Base-by-base conservation (phyloP, 2,329 filamentous ascomycete species). In the Fonsecaea pedrosoi region DNA sequence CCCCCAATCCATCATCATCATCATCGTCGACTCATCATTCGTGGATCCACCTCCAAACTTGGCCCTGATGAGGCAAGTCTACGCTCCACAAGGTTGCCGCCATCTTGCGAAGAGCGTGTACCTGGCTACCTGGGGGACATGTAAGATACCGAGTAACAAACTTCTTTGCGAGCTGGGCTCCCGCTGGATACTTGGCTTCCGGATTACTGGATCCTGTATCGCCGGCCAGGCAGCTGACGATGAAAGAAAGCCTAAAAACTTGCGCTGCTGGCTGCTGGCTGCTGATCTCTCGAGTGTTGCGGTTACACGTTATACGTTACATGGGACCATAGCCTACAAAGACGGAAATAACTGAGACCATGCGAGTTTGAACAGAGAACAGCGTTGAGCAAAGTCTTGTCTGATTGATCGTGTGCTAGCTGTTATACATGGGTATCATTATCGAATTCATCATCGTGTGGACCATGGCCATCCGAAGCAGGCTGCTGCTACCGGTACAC, bases 381-480 rank as follows among this genome's bases (percentile, higher is more conserved):
- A 25, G 25, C 25, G 25, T 25, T 25, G 25, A 25, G 25, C 25
- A 25, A n/a, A 35, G 7, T 61, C 53, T 40, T 3, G 30, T 40
- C 48, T 37, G 35, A 30, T 61, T 54, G 59, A 53, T 38, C 59
- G 45, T 38, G 9, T n/a, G n/a, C 42, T 61, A 54, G 12, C 53
- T 35, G 35, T 48, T 61, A 38, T 61, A 61, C 59, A 61, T 6
- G 57, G 57, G 59, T 54, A 61, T 61, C 59, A 61, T 60, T 25
- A 35, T 53, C 55, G 30, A 57, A 25, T 25, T 50, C 45, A 25
- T 50, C 45, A 50, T 57, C 35, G 21, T 57, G 32, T 54, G 32
- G 37, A 50, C 25, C 25, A 15, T 32, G 32, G 59, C 42, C 45
- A 30, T 53, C 34, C 42, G 45, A 42, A 61, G 59, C 59, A 61